Percentiles rank a stretch among this genome's conserved stretches.
These are phyloP conservation scores for Heterobasidion irregulare DNA, from an alignment of 1,284 basidiomycete genomes.

Conservation along the genomic window DNA sequence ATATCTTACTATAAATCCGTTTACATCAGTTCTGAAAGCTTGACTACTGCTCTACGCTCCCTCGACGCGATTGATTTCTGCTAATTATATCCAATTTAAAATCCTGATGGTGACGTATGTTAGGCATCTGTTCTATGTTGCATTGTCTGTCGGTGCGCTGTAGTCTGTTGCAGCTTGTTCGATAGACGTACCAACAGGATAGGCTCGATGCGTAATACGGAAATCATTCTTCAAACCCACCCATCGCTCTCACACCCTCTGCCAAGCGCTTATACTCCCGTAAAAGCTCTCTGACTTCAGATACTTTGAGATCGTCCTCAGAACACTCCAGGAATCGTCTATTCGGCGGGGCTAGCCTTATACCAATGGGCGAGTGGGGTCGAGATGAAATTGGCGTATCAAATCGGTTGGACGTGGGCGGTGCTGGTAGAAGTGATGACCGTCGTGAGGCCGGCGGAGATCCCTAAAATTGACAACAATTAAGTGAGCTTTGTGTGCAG, in stretches of 20 bases:
- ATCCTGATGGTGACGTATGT: no score
- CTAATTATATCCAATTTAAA: no score
- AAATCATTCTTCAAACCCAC: conserved; percentile 28
- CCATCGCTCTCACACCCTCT: conserved; percentile 30
- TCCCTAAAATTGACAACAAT: conserved; percentile 11
- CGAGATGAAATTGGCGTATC: conserved; percentile 40
- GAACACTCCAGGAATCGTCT: conserved; percentile 60
- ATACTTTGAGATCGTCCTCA: conserved; percentile 64
- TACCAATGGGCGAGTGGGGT: conserved; percentile 29
- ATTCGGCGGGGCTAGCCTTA: conserved; percentile 46
- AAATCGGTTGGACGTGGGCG: conserved; percentile 18
- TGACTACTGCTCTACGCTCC: no score
- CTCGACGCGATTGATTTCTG: no score
- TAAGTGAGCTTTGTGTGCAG: neutral
- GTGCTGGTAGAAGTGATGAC: conserved; percentile 34
- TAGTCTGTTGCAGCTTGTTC: no score
- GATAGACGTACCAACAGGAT: no score
- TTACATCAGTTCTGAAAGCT: neutral
- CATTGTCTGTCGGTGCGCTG: no score
- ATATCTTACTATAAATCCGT: neutral
- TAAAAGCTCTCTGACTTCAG: conserved; percentile 69
- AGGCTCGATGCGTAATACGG: neutral
- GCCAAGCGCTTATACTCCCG: conserved; percentile 67
- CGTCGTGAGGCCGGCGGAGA: conserved; percentile 40
- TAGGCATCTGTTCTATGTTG: no score